Conservation (phyloP, 2,329 filamentous ascomycete genomes). For the Trichoderma semiorbis region DNA sequence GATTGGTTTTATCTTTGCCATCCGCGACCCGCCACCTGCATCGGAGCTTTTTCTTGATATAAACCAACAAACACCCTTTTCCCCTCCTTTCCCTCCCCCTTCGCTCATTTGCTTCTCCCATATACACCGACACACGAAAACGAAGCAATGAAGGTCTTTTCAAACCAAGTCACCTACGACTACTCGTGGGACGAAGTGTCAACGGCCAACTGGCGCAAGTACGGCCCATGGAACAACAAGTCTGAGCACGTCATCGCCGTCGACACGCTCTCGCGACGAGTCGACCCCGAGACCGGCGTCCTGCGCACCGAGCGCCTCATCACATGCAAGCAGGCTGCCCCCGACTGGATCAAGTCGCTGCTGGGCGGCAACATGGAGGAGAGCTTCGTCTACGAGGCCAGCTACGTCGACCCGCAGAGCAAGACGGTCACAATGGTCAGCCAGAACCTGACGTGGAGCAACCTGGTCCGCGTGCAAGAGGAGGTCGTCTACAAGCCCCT, state of each 20-base stretch:
- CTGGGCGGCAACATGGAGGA: slow-evolving; percentile 72
- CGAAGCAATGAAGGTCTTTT: slow-evolving; percentile 85
- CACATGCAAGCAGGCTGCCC: slow-evolving; percentile 61
- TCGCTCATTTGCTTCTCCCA: background rate
- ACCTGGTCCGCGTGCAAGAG: slow-evolving; percentile 87
- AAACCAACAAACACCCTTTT: background rate
- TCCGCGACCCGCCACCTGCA: slow-evolving; percentile 16
- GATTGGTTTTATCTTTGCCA: slow-evolving; percentile 17
- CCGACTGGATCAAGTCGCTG: slow-evolving; percentile 76
- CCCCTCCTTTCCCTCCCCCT: background rate
- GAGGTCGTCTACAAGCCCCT: slow-evolving; percentile 80
- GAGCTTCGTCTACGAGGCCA: slow-evolving; percentile 90
- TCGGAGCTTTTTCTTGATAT: slow-evolving; percentile 17
- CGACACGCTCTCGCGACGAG: slow-evolving; percentile 75
- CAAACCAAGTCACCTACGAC: slow-evolving; percentile 83
- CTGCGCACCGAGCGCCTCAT: slow-evolving; percentile 61
- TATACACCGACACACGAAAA: background rate
- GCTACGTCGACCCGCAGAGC: slow-evolving; percentile 79
- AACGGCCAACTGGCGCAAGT: slow-evolving; percentile 97
- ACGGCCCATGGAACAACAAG: slow-evolving; percentile 98
- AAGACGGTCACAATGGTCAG: slow-evolving; percentile 96
- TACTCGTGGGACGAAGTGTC: slow-evolving; percentile 99
- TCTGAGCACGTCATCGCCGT: slow-evolving; percentile 95
- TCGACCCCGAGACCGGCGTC: slow-evolving; percentile 56
- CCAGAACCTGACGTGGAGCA: slow-evolving; percentile 89